Percentiles rank a stretch among this genome's conserved stretches.
phyloP scores from a whole-genome alignment of 2,329 filamentous ascomycete genomes.

The Ophiostoma ulmi region DNA sequence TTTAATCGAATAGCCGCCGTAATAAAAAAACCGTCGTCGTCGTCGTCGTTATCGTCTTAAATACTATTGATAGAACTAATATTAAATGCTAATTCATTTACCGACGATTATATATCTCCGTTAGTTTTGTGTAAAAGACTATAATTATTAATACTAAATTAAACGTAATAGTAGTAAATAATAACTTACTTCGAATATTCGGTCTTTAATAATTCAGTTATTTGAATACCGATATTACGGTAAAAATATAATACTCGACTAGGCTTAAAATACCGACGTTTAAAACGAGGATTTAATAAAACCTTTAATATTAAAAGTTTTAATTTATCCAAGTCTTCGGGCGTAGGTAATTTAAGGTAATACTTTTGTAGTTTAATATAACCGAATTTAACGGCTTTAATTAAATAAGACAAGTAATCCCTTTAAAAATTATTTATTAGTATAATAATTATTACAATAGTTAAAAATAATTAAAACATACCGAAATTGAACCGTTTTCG shows the following conservation, averaged over 20 bases:
- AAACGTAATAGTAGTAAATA: not conserved
- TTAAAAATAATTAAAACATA: not conserved
- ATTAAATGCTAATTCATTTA: not conserved
- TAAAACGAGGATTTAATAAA: not conserved
- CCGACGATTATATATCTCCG: not conserved
- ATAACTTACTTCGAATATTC: not conserved
- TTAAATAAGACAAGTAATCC: not conserved
- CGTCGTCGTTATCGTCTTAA: not conserved
- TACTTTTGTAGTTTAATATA: not conserved
- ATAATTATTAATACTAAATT: not conserved
- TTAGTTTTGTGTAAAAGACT: not conserved
- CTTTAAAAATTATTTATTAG: not conserved
- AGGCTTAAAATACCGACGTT: not conserved
- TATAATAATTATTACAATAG: slow-evolving; percentile 4
- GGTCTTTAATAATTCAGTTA: not conserved
- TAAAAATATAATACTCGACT: not conserved
- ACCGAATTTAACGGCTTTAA: not conserved
- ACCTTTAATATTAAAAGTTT: not conserved
- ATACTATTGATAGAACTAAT: not conserved
- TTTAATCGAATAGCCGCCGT: not conserved
- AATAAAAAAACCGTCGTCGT: not conserved
- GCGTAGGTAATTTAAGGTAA: not conserved
- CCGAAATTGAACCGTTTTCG: not conserved
- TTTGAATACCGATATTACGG: not conserved
- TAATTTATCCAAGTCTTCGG: not conserved